phyloP scores from a whole-genome alignment of 169 alveolate species.

The Neospora caninum region DNA sequence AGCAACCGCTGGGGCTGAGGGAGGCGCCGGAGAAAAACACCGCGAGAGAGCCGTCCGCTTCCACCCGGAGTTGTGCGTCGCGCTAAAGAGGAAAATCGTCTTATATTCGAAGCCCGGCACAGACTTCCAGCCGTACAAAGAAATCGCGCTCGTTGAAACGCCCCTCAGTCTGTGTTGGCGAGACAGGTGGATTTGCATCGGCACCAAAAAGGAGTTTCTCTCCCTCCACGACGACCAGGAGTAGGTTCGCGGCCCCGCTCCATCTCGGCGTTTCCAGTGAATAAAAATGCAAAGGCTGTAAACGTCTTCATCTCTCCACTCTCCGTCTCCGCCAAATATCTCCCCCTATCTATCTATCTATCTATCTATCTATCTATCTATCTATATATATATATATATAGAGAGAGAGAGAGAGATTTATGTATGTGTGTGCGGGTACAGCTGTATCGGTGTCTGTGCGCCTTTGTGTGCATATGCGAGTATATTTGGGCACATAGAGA shows the following conservation, averaged over 20 bases:
- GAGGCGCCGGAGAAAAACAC: background rate
- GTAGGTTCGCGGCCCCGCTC: background rate
- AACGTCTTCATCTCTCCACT: too few relatives aligned
- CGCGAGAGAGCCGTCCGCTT: background rate
- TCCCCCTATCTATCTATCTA: too few relatives aligned
- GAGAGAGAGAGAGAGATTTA: too few relatives aligned
- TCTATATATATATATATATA: too few relatives aligned
- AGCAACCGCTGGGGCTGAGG: background rate
- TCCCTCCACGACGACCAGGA: background rate
- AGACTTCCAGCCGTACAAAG: slow-evolving; percentile 11
- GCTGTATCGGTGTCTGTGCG: too few relatives aligned
- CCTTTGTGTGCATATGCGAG: background rate
- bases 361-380: too few relatives aligned
- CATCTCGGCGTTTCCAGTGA: too few relatives aligned
- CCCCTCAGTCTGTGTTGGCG: slow-evolving; percentile 40
- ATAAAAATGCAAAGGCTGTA: too few relatives aligned
- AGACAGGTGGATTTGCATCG: slow-evolving; percentile 43
- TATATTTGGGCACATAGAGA: background rate
- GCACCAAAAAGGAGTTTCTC: slow-evolving; percentile 16
- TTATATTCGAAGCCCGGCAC: background rate
- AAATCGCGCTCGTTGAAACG: slow-evolving; percentile 10
- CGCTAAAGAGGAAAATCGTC: background rate
- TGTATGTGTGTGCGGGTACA: too few relatives aligned
- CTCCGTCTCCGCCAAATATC: too few relatives aligned
- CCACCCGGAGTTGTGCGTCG: background rate